Percentiles rank a stretch among this genome's conserved stretches.
Conservation (phyloP, 768 basidiomycete genomes). For the Lentinula sp. region DNA sequence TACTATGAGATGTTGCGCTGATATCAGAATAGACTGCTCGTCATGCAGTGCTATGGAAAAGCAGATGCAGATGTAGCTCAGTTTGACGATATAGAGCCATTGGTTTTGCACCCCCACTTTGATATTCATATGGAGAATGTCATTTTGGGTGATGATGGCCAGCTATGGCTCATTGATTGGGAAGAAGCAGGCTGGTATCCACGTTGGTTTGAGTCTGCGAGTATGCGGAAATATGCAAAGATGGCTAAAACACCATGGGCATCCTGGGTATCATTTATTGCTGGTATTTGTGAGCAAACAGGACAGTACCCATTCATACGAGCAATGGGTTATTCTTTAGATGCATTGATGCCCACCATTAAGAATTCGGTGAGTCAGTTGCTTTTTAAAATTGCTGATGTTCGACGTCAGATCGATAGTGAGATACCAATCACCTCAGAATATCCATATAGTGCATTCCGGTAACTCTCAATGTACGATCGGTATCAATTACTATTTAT, state of each 20-base stretch:
- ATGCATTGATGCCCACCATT: too few species aligned
- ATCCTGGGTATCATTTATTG: not conserved
- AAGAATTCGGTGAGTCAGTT: too few species aligned
- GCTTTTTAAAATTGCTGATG: too few species aligned
- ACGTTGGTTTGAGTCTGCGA: not conserved
- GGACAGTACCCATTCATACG: too few species aligned
- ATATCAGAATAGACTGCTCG: too few species aligned
- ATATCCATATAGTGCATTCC: too few species aligned
- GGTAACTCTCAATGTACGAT: too few species aligned
- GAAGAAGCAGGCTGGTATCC: slow-evolving; percentile 10
- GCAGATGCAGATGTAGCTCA: not conserved
- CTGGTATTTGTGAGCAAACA: not conserved
- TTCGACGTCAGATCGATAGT: too few species aligned
- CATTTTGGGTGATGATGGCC: slow-evolving; percentile 13
- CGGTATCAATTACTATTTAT: too few species aligned
- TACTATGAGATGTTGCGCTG: too few species aligned
- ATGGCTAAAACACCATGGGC: not conserved
- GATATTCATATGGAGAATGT: slow-evolving; percentile 16
- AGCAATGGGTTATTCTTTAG: too few species aligned
- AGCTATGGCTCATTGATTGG: slow-evolving; percentile 19
- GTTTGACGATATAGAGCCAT: not conserved
- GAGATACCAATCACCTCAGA: too few species aligned
- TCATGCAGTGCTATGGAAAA: not conserved
- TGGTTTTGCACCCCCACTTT: slow-evolving; percentile 13
- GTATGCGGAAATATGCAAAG: not conserved